Base-by-base conservation (phyloP, 495 filamentous ascomycete species). In the Lasiosphaeria ovina region DNA sequence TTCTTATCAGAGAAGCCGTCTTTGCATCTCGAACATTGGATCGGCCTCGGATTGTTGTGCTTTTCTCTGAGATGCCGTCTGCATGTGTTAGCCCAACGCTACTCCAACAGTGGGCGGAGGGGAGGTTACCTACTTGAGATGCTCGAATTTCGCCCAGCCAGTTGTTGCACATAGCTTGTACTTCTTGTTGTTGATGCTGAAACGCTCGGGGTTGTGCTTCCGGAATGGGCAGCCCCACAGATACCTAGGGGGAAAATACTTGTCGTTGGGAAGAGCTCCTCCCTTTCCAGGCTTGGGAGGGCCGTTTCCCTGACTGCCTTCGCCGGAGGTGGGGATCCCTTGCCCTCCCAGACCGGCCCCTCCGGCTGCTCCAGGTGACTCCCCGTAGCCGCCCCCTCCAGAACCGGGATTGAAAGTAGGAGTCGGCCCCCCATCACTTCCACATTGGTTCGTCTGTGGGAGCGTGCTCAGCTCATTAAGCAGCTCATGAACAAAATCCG, bases 191-290 rank as follows among this genome's bases (percentile, higher is more conserved):
- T 17, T 57, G 54, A 48, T 47, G 54, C 12, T 57, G 54, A 57
- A 57, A 2, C 54, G 54, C 40, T 12, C 4, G 54, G 54, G 54
- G 54, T 57, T 57, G 54, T 24, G 54, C 31, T 57, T 57, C 24
- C 54, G 54, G 42, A 44, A 57, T 3, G 54, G 54, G 42, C 54
- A 57, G n/a, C 54, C 48, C 3, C 34, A 57, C 40, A 3, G 17
- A 3, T 8, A 24, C 4, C 10, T 40, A 14, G 17, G 6, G 24
- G 54, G 38, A 3, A 3, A 4, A 6, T 45, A 11, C 40, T 47
- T 34, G 54, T 36, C 40, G 5, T 48, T 11, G 36, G 36, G 3
- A 4, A 40, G 2, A 5, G 16, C 6, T 47, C 5, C 40, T 34
- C 16, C 40, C 40, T 14, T 35, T 48, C n/a, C 24, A n/a, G 54